These are phyloP conservation scores for Mercurialis annua DNA, from an alignment of 345 rosid species.

Conservation along the genomic window DNA sequence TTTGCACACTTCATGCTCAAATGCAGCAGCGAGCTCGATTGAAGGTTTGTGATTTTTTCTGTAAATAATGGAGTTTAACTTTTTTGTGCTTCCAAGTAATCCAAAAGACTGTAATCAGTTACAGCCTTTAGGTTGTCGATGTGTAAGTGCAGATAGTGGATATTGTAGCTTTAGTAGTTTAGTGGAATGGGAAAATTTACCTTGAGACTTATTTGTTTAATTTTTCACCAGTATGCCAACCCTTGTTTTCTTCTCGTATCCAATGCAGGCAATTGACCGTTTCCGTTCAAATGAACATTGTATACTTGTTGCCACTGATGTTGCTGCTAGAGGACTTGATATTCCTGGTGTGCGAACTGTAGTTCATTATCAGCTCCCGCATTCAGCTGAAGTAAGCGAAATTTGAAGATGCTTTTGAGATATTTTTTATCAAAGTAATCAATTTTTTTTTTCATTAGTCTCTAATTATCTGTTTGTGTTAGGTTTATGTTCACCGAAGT, in stretches of 20 bases:
- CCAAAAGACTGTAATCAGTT: not conserved
- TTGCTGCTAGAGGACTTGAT: constrained; percentile 98
- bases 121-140: not conserved
- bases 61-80: not conserved
- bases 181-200: not conserved
- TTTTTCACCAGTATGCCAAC: not conserved
- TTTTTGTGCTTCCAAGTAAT: not conserved
- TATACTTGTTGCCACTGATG: constrained; percentile 89
- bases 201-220: not conserved
- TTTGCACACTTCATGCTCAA: constrained; percentile 77
- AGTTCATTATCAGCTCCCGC: constrained; percentile 97
- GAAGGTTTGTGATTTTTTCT: constrained; percentile 49
- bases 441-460: constrained; percentile 1
- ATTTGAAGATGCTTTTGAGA: constrained; percentile 4
- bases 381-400: constrained; percentile 77
- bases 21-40: constrained; percentile 97
- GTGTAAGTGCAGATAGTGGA: not conserved
- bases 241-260: constrained; percentile 1
- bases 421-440: constrained; percentile 6
- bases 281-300: constrained; percentile 77
- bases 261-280: constrained; percentile 75
- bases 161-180: not conserved
- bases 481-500: constrained; percentile 98
- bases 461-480: constrained; percentile 13
- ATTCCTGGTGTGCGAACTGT: constrained; percentile 91